Evolutionary conservation across 1,139 yeast species (phyloP).

Genomic region (Saccharomyces hybrid): DNA sequence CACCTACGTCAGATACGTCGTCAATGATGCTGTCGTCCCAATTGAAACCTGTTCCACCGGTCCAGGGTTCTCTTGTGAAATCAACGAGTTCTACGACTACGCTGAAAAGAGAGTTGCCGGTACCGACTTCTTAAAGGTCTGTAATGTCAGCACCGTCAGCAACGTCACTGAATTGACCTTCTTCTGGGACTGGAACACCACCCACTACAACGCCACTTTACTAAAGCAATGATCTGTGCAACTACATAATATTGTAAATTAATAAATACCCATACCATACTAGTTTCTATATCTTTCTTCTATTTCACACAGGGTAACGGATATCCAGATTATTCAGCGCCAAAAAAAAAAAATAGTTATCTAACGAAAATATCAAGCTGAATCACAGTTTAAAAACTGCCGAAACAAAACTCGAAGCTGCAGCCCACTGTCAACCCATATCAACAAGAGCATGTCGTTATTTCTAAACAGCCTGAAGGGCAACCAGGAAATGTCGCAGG

Average conservation of each 20-base stretch:
- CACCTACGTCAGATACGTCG: constrained; percentile 43
- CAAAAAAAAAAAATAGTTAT: background rate
- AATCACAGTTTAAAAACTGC: background rate
- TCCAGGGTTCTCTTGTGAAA: constrained; percentile 54
- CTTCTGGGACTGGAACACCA: constrained; percentile 27
- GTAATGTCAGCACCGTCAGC: constrained; percentile 26
- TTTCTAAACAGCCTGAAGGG: constrained; percentile 42
- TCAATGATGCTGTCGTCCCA: constrained; percentile 58
- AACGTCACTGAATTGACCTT: constrained; percentile 20
- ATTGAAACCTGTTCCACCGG: constrained; percentile 46
- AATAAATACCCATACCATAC: background rate
- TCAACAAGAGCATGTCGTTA: constrained; percentile 46
- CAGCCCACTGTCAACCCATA: background rate
- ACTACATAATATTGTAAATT: background rate
- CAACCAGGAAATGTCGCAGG: constrained; percentile 51
- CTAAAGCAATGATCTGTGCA: background rate
- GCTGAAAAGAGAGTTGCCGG: constrained; percentile 34
- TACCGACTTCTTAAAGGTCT: constrained; percentile 33
- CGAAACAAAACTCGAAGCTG: too few relatives aligned
- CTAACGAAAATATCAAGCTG: background rate
- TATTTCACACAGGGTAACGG: background rate
- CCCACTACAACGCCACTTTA: constrained; percentile 6
- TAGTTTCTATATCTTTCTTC: too few relatives aligned
- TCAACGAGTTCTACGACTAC: constrained; percentile 36
- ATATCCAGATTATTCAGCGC: too few relatives aligned